Evolutionary conservation across 371 early-diverging fungal species (phyloP).

Genomic region (Mucor sp.): DNA sequence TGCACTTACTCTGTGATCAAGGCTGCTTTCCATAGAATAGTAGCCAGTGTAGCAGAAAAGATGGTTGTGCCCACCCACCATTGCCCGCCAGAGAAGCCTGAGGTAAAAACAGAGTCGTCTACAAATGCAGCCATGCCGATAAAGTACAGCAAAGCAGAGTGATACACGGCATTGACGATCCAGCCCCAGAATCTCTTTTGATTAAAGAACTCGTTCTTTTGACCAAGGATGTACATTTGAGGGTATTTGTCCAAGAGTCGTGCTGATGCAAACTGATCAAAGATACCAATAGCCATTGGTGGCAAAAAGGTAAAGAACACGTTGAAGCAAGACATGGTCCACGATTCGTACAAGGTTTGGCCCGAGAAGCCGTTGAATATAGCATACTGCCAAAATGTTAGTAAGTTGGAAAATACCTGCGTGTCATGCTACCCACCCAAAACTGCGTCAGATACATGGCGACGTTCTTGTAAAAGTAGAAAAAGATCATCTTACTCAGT

Average conservation of each 20-base stretch:
- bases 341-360: constrained; percentile 90
- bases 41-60: constrained; percentile 76
- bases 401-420: not conserved
- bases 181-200: constrained; percentile 94
- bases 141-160: constrained; percentile 74
- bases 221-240: constrained; percentile 94
- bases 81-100: constrained; percentile 72
- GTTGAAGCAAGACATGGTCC: constrained; percentile 91
- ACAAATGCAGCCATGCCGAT: constrained; percentile 62
- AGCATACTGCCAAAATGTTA: constrained; percentile 58
- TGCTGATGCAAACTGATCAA: constrained; percentile 91
- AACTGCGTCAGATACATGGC: constrained; percentile 96
- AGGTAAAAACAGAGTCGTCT: constrained; percentile 56
- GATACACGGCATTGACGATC: constrained; percentile 91
- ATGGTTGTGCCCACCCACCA: constrained; percentile 81
- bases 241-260: constrained; percentile 95
- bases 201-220: constrained; percentile 90
- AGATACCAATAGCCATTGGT: constrained; percentile 88
- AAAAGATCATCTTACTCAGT: constrained; percentile 84
- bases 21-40: constrained; percentile 83
- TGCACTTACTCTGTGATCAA: constrained; percentile 74
- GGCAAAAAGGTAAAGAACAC: constrained; percentile 90
- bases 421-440: constrained; percentile 64
- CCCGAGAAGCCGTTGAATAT: constrained; percentile 90
- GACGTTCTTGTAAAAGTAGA: constrained; percentile 96